Evolutionary conservation across 306 rosid genomes (phyloP).

Genomic region (Medicago ruthenica): DNA sequence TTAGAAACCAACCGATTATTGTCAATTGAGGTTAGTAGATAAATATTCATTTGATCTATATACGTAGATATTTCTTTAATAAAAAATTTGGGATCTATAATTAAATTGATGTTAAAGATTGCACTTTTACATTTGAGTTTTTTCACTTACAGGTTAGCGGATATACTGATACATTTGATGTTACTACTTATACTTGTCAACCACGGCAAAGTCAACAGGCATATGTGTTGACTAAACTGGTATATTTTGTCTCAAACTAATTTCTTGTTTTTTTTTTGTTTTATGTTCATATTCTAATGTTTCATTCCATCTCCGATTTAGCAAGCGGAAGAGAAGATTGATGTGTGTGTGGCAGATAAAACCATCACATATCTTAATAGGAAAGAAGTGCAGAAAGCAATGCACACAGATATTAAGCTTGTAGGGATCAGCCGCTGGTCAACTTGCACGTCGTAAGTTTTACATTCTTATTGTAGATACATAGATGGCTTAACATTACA

Average conservation of each 20-base stretch:
- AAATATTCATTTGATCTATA: too few species aligned
- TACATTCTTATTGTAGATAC: not conserved
- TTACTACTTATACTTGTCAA: conserved; percentile 57
- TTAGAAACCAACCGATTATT: conserved; percentile 21
- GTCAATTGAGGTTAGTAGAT: conserved; percentile 32
- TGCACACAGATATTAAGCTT: conserved; percentile 59
- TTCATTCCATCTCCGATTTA: not conserved
- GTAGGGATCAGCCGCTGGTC: conserved; percentile 58
- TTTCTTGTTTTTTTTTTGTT: not conserved
- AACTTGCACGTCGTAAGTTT: conserved; percentile 60
- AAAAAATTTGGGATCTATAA: too few species aligned
- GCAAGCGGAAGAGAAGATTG: conserved; percentile 53
- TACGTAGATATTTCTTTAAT: too few species aligned
- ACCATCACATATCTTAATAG: conserved; percentile 58
- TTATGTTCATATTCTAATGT: not conserved
- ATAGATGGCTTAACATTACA: too few species aligned
- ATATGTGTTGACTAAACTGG: conserved; percentile 48
- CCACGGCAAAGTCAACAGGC: conserved; percentile 50
- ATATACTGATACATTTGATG: conserved; percentile 45
- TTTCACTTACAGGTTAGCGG: not conserved
- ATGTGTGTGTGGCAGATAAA: conserved; percentile 71
- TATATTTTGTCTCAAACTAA: not conserved
- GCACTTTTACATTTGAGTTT: too few species aligned
- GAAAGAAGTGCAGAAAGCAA: conserved; percentile 64
- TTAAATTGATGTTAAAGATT: too few species aligned